Evolutionary conservation across 1,284 basidiomycete genomes (phyloP), one percentile per base, ranked within the genome.

Genomic region (Fomitopsis schrenkii): DNA sequence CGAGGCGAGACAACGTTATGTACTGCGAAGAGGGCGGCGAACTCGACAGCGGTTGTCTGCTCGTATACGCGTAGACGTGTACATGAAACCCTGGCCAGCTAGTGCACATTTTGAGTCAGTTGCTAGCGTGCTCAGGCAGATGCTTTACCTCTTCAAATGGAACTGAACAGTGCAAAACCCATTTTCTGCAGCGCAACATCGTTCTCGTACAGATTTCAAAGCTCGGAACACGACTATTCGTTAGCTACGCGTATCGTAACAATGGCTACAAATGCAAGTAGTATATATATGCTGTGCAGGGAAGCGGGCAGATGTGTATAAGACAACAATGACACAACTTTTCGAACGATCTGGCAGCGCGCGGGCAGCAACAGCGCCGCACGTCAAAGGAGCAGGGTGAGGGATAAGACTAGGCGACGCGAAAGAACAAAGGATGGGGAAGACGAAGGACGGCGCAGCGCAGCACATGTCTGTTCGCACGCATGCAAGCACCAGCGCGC

Each of bases 201-300:
- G 35, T 10, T 14, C 55, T 30, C 55, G 46, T 59, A 40, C 35
- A 40, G n/a, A 10, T 26, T 65, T 63, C 66, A 45, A 45, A 8
- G 8, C 66, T 58, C 50, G 28, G 64, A 61, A 48, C 64, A 65
- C 53, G 46, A 66, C 65, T 66, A 67, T 60, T 60, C 63, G 65
- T 68, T 68, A 67, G 65, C 64, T 67, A 66, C 64, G 65, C 65
- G 63, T 68, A 69, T 64, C 67, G 61, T 65, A 66, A 67, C 66
- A 69, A 60, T 54, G 58, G 64, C 64, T 68, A 70, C 68, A 68
- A 64, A 64, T 68, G 68, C 64, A 62, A 64, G 68, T 68, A 70
- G 67, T 70, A 70, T 67, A 69, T 67, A 69, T 66, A 67, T 69
- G 68, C 66, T 64, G 62, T 67, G 68, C 56, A 63, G 59, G 46